phyloP scores from a whole-genome alignment of 1,284 basidiomycete species.

The Paramarasmius palmivorus region DNA sequence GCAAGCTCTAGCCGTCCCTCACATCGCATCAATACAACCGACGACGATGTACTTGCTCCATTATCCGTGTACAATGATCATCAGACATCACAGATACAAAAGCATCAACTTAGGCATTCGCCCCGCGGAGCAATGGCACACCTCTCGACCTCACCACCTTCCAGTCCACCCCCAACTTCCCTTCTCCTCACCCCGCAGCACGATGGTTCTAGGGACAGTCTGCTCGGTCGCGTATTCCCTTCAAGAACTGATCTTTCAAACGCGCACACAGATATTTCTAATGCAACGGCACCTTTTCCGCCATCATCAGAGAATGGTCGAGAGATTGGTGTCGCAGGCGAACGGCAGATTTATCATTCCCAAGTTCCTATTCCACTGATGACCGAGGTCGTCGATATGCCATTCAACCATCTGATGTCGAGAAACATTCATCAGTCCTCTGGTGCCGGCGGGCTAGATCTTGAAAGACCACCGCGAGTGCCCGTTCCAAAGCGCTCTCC shows the following conservation, averaged over 20 bases:
- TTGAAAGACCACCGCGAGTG: not conserved
- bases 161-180: constrained; percentile 1
- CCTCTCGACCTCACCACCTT: not conserved
- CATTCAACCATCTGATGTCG: not conserved
- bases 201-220: constrained; percentile 11
- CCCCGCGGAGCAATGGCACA: not conserved
- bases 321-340: constrained; percentile 13
- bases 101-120: constrained; percentile 2
- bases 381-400: not conserved
- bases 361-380: not conserved
- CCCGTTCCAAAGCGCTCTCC: not conserved
- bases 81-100: constrained; percentile 3
- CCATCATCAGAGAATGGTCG: constrained; percentile 3
- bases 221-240: constrained; percentile 18
- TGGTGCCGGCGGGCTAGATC: not conserved
- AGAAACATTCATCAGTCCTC: too few relatives aligned
- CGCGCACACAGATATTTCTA: constrained; percentile 4
- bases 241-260: constrained; percentile 13
- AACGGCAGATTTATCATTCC: constrained; percentile 5
- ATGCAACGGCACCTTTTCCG: not conserved
- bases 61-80: constrained; percentile 9
- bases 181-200: not conserved
- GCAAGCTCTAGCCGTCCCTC: not conserved
- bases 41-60: constrained; percentile 12
- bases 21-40: not conserved